Evolutionary conservation across 345 rosid species (phyloP).

Genomic region (Citrus glauca): DNA sequence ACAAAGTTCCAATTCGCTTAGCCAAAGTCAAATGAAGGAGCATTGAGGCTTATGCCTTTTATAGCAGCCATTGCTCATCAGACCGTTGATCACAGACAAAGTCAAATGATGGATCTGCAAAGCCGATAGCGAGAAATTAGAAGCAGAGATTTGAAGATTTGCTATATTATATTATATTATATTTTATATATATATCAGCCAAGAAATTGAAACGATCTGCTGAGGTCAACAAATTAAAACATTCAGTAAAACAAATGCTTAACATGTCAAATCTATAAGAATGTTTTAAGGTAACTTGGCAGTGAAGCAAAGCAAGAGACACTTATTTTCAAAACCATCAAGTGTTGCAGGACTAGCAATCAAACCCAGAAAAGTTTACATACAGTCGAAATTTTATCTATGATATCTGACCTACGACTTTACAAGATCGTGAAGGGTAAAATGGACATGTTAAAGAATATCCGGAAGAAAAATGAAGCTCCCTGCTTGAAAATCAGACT

Average conservation of each 20-base stretch:
- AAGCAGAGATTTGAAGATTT: not conserved
- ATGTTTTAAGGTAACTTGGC: not conserved
- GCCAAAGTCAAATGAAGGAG: constrained; percentile 3
- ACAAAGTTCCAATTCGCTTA: not conserved
- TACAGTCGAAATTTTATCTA: not conserved
- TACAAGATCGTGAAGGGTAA: not conserved
- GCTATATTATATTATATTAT: not conserved
- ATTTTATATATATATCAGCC: no score
- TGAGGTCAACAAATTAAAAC: not conserved
- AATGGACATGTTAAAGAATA: not conserved
- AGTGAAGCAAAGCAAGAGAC: not conserved
- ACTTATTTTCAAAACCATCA: not conserved
- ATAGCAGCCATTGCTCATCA: not conserved
- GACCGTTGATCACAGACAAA: not conserved
- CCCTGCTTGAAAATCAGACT: not conserved
- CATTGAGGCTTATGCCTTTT: not conserved
- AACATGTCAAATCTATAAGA: not conserved
- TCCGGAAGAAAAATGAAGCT: not conserved
- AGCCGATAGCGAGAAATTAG: not conserved
- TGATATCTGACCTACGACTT: not conserved
- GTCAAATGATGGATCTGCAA: not conserved
- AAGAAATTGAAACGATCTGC: not conserved
- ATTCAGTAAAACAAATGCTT: not conserved
- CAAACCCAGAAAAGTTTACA: not conserved
- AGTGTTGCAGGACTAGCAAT: not conserved